These are phyloP conservation scores for Podosphaera leucotricha DNA, from an alignment of 2,329 filamentous ascomycete genomes.

Conservation along the genomic window DNA sequence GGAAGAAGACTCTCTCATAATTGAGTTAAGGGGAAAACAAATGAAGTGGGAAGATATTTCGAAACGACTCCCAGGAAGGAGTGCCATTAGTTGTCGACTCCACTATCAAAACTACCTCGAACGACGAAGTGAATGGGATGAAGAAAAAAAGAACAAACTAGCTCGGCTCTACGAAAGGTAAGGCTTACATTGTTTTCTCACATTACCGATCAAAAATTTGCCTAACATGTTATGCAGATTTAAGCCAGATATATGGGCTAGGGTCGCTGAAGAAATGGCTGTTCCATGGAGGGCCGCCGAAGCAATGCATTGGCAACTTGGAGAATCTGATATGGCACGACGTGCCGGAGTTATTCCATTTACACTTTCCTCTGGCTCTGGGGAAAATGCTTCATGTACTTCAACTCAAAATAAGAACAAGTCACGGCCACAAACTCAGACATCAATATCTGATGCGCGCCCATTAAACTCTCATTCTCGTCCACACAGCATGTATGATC, in stretches of 20 bases:
- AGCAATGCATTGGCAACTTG: constrained; percentile 95
- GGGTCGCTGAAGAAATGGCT: constrained; percentile 82
- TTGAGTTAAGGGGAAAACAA: constrained; percentile 65
- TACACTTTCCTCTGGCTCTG: constrained; percentile 34
- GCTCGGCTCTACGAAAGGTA: constrained; percentile 89
- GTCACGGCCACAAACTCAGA: constrained; percentile 7
- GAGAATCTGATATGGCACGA: constrained; percentile 79
- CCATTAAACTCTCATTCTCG: neutral
- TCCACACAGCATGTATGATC: neutral
- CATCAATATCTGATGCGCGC: neutral
- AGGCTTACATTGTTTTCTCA: neutral
- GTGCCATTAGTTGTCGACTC: constrained; percentile 78
- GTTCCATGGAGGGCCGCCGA: constrained; percentile 90
- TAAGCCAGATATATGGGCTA: constrained; percentile 95
- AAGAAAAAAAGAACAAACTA: constrained; percentile 92
- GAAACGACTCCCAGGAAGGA: constrained; percentile 69
- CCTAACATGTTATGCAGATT: constrained; percentile 33
- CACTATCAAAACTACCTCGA: constrained; percentile 97
- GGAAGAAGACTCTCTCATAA: constrained; percentile 83
- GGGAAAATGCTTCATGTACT: constrained; percentile 20
- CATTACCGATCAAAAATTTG: neutral
- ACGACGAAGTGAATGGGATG: constrained; percentile 80
- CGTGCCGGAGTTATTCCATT: constrained; percentile 80
- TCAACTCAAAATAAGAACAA: constrained; percentile 15
- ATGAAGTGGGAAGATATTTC: constrained; percentile 99